Base-by-base conservation (phyloP, 805 yeast genomes). In the Lachancea kluyveri region DNA sequence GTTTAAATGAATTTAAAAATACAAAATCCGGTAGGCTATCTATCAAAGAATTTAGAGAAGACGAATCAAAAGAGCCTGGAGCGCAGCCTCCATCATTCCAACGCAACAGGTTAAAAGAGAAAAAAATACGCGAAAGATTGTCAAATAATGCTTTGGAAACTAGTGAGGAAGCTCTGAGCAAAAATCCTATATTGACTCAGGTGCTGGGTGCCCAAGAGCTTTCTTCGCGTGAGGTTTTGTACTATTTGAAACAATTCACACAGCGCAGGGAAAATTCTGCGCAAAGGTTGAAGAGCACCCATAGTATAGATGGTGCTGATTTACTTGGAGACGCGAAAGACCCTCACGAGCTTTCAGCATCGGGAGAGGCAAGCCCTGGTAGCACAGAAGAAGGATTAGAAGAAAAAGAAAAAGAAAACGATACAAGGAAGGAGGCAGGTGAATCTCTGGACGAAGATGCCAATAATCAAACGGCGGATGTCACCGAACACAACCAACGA, bases 1-100 rank as follows among this genome's bases (percentile, higher is more conserved):
- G 99, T 44, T 68, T 92, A 43, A 81, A 81, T 45, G 99, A 92
- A 60, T 92, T 92, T 53, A 79, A 76, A 43, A 67, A 68, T 32
- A 87, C 97, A 0, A 64, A 72, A 11, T 77, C 95, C 0, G 94
- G 86, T 1, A 61, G 64, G 7, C 59, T 90, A 39, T 75, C 95
- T 0, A 77, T 92, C 12, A 67, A 70, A 26, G 79, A 75, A 26
- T 90, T 92, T 51, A 68, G 97, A 46, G 70, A 65, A 13, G 64
- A 70, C 2, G 57, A 45, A 5, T 26, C 39, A 1, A 42, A 46
- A 6, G 39, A 39, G 9, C 32, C 39, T 5, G 36, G 39, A 3
- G 68, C 85, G 1, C 68, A 77, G 30, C 99, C 99, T 1, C 99
- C 99, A 0, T 77, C 96, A 0, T 87, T 72, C 50, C 63, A 64